Evolutionary conservation across 176 grass and related monocot genomes (phyloP).

Genomic region (Phoenix dactylifera): DNA sequence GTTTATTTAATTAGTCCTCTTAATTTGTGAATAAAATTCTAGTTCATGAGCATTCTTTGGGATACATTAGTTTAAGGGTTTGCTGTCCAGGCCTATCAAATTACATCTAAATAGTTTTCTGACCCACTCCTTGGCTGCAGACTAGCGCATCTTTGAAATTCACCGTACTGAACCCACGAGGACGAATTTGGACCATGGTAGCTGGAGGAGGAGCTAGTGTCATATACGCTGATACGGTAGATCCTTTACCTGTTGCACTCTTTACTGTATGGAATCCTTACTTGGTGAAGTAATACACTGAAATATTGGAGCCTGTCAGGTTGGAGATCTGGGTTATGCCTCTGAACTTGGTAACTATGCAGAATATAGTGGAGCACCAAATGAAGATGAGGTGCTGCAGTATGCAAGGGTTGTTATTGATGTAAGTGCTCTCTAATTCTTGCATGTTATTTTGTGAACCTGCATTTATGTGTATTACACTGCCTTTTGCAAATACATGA

Average conservation of each 20-base stretch:
- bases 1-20: too few relatives aligned
- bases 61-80: too few relatives aligned
- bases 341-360: constrained; percentile 42
- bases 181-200: constrained; percentile 93
- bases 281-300: too few relatives aligned
- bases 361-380: constrained; percentile 43
- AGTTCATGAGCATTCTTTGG: too few relatives aligned
- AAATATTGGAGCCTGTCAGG: constrained; percentile 3
- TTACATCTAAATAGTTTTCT: too few relatives aligned
- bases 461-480: too few relatives aligned
- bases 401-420: constrained; percentile 40
- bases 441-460: too few relatives aligned
- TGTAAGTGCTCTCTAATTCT: constrained; percentile 5
- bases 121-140: constrained; percentile 21
- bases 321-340: constrained; percentile 41
- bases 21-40: too few relatives aligned
- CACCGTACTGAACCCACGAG: constrained; percentile 72
- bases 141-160: constrained; percentile 87
- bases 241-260: too few relatives aligned
- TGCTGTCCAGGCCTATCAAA: too few relatives aligned
- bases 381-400: constrained; percentile 40
- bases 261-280: too few relatives aligned
- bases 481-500: too few relatives aligned
- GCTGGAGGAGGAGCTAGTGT: constrained; percentile 93
- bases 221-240: constrained; percentile 93